Evolutionary conservation across 495 filamentous ascomycete genomes (phyloP).

Genomic region (Neurospora intermedia): DNA sequence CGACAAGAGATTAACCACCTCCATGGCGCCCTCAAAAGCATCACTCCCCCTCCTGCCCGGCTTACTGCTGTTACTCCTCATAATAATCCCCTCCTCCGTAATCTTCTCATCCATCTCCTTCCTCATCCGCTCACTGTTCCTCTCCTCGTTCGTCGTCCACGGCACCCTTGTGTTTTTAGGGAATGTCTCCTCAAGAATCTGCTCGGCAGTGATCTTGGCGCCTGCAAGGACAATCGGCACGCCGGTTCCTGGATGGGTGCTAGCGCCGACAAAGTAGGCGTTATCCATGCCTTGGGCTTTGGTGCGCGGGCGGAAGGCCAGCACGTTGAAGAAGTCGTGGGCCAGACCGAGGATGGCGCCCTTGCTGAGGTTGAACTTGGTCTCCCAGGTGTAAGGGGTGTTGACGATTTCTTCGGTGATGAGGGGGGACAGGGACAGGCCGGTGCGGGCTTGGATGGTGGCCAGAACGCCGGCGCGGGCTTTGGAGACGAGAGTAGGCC

Average conservation of each 20-base stretch:
- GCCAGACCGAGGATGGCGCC: constrained; percentile 58
- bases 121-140: background rate
- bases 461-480: constrained; percentile 43
- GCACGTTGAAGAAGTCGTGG: constrained; percentile 62
- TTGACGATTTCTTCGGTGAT: constrained; percentile 52
- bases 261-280: constrained; percentile 58
- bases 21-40: background rate
- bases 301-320: constrained; percentile 52
- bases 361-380: constrained; percentile 57
- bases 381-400: constrained; percentile 49
- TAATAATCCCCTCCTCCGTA: background rate
- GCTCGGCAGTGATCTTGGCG: constrained; percentile 47
- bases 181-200: constrained; percentile 41
- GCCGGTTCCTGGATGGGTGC: constrained; percentile 61
- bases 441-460: constrained; percentile 45
- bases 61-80: background rate
- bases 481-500: constrained; percentile 38
- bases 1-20: background rate
- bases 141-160: background rate
- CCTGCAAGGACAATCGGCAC: constrained; percentile 60
- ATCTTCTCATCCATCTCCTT: background rate
- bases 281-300: constrained; percentile 36
- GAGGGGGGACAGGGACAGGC: constrained; percentile 26
- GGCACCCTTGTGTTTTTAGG: constrained; percentile 22
- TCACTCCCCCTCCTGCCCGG: background rate